A percentile compares a stretch with the other conserved stretches of the same genome.
Conservation (phyloP, 768 basidiomycete genomes). For the Gelatoporia subvermispora region DNA sequence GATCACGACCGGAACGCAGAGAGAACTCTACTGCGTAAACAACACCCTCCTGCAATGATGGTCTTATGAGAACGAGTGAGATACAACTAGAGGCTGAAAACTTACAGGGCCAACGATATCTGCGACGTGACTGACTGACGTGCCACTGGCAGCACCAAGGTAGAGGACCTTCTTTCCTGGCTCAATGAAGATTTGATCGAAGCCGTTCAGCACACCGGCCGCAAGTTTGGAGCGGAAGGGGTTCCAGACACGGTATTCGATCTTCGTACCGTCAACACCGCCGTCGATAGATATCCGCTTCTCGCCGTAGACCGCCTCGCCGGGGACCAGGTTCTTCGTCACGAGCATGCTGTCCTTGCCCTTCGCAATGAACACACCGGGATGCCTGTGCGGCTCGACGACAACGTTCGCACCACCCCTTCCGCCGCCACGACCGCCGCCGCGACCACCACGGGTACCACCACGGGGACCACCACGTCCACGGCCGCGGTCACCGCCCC, state of each 20-base stretch:
- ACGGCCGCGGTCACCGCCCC: constrained; percentile 26
- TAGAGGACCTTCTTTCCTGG: constrained; percentile 97
- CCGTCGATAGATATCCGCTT: constrained; percentile 89
- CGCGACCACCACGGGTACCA: constrained; percentile 28
- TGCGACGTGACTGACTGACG: constrained; percentile 97
- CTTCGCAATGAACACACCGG: constrained; percentile 93
- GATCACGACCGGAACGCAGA: constrained; percentile 89
- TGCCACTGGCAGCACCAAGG: constrained; percentile 96
- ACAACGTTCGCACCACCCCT: constrained; percentile 84
- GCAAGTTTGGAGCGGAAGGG: constrained; percentile 97
- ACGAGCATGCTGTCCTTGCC: constrained; percentile 97
- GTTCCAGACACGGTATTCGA: constrained; percentile 99
- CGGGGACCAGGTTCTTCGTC: constrained; percentile 96
- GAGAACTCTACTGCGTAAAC: constrained; percentile 99
- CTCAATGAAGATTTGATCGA: constrained; percentile 88
- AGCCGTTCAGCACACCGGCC: constrained; percentile 91
- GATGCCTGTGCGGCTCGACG: constrained; percentile 91
- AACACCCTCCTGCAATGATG: constrained; percentile 67
- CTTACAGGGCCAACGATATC: constrained; percentile 95
- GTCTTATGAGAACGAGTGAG: constrained; percentile 8
- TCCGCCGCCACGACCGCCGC: constrained; percentile 51
- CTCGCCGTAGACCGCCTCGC: constrained; percentile 97
- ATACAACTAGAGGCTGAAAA: constrained; percentile 9
- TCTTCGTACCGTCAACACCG: constrained; percentile 74
- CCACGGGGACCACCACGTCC: constrained; percentile 31